Base-by-base conservation (phyloP, 495 filamentous ascomycete genomes). In the Daldinia caldariorum region DNA sequence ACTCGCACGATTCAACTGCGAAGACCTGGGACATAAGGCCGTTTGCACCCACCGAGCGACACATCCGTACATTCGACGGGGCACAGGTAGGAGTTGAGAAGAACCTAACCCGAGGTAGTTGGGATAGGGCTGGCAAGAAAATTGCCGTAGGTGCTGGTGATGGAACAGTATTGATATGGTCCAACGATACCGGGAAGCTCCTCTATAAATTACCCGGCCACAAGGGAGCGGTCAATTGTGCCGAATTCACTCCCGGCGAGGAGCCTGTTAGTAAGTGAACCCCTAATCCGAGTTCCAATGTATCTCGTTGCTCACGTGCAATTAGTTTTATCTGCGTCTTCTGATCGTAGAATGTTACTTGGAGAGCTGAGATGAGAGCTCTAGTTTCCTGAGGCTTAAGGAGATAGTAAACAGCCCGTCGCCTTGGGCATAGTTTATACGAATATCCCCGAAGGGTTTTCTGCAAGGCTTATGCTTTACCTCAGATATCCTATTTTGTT, bases 11-110 rank as follows among this genome's bases (percentile, higher is more conserved):
- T 76, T 93, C 90, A 12, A 95, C 94, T 0, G 95, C 94, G 13
- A 87, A 92, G 64, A 97, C 94, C 22, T 99, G 95, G 96, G 94
- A 99, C 77, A 92, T 99, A 45, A 86, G 94, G 63, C 94, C 96
- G 3, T 99, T 97, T 76, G 94, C 96, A 2, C 93, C 95, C 0
- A 85, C 88, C 0, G 92, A 97, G 74, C 85, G 95, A 59, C 89
- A 93, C 53, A 84, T 97, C 59, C 88, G 85, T 54, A 94, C 92
- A 0, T 98, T 92, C 75, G 93, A 97, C 69, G 95, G 96, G 2
- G 94, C 95, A 3, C 90, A 92, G 6, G 80, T 89, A 14, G 95
- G 94, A 1, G 74, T 97, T 37, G 95, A 99, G 80, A 94, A 93
- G 84, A 98, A 99, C 70, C 82, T 99, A 14, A 89, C 96, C 55